These are phyloP conservation scores for Sonneratia alba DNA, from an alignment of 345 rosid genomes.

Conservation along the genomic window DNA sequence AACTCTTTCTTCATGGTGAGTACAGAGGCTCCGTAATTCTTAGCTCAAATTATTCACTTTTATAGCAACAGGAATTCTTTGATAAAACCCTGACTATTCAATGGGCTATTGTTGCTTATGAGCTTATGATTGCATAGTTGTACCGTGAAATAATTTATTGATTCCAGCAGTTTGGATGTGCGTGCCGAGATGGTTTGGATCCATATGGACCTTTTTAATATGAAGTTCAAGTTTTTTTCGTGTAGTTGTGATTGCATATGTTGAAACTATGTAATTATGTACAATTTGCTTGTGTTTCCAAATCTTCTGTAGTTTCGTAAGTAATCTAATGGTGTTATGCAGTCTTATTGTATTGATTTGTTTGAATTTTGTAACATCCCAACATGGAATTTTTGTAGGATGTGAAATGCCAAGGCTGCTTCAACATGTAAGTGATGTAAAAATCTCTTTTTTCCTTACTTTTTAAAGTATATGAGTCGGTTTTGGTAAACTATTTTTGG, in stretches of 20 bases:
- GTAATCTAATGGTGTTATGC: background rate
- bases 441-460: background rate
- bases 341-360: background rate
- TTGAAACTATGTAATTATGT: background rate
- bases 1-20: slow-evolving; percentile 65
- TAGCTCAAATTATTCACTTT: background rate
- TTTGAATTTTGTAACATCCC: background rate
- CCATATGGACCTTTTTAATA: background rate
- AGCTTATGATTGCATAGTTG: background rate
- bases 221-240: background rate
- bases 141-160: background rate
- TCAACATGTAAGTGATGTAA: slow-evolving; percentile 41
- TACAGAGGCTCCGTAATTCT: background rate
- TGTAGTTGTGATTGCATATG: background rate
- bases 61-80: too few species aligned
- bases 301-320: background rate
- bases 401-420: slow-evolving; percentile 76
- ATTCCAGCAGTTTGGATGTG: too few species aligned
- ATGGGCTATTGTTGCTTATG: background rate
- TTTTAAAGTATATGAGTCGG: background rate
- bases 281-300: background rate
- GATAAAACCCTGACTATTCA: too few species aligned
- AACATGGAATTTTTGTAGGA: slow-evolving; percentile 28
- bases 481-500: background rate
- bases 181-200: too few species aligned